Base-by-base conservation (phyloP, 2,329 filamentous ascomycete species). In the Talaromyces albobiverticillius region DNA sequence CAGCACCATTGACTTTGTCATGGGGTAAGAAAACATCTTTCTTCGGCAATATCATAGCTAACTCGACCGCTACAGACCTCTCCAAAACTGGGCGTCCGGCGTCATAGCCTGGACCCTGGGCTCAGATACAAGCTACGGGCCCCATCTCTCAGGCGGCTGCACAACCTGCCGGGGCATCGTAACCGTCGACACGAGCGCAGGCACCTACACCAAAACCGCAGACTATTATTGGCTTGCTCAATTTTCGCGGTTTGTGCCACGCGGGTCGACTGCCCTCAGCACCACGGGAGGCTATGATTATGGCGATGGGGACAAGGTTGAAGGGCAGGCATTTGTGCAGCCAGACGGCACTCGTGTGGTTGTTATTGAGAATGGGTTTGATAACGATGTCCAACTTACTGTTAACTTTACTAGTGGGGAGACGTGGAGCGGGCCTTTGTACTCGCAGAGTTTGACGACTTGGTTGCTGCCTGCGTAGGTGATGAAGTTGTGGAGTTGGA, bases 331-430 rank as follows among this genome's bases (percentile, higher is more conserved):
- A 0, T 71, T 74, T 7, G 46, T 73, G 54, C 80, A 79, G 60
- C 75, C 76, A 0, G 77, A 80, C 59, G 72, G 74, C 2, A 71
- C 71, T 11, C 67, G 71, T 11, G 74, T 74, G 0, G 71, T 80
- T 2, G 74, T 79, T 11, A 70, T 78, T 41, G 72, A 77, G 63
- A 80, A 80, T 62, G 74, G 69, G 6, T 79, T 77, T 55, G 61
- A 61, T 18, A 74, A 78, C 25, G 75, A 78, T 42, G 57, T 79
- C 31, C 78, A 76, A 52, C 64, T 79, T n/a, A 61, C 60, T 16
- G 46, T 68, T 2, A 54, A 60, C 3, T 59, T 53, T 1, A 53
- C 59, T 16, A 64, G 57, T 38, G 62, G 62, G 3, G 56, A 64
- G 46, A 50, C 60, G 13, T 68, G 65, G 65, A 65, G 62, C 14